A percentile compares a stretch with the other conserved stretches of the same genome.
These are phyloP conservation scores for Orbilia blumenaviensis DNA, from an alignment of 2,329 filamentous ascomycete genomes.

Conservation along the genomic window DNA sequence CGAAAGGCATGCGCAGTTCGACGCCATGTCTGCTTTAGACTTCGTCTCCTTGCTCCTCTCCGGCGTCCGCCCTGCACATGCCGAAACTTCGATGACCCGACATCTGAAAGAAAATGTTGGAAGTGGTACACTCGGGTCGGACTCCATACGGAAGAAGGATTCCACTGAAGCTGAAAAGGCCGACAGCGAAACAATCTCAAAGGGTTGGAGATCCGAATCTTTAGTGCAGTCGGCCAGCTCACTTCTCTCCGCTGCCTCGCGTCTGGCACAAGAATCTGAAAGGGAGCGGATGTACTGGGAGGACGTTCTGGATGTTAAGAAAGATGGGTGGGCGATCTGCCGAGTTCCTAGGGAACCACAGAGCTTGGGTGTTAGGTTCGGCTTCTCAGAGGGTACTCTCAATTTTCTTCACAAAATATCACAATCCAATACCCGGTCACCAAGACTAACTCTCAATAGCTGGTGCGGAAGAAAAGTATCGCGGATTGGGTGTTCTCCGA, in stretches of 20 bases:
- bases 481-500: slow-evolving; percentile 81
- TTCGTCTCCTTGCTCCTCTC: slow-evolving; percentile 83
- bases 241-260: slow-evolving; percentile 74
- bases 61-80: slow-evolving; percentile 78
- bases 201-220: slow-evolving; percentile 76
- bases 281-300: slow-evolving; percentile 89
- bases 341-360: slow-evolving; percentile 77
- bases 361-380: slow-evolving; percentile 84
- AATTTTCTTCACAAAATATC: background rate
- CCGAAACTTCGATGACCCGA: slow-evolving; percentile 74
- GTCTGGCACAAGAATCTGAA: slow-evolving; percentile 78
- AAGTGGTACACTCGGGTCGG: slow-evolving; percentile 76
- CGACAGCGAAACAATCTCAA: slow-evolving; percentile 56
- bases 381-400: slow-evolving; percentile 76
- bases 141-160: slow-evolving; percentile 71
- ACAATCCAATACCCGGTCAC: slow-evolving; percentile 57
- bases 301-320: slow-evolving; percentile 80
- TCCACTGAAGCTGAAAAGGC: slow-evolving; percentile 68
- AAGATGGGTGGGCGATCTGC: slow-evolving; percentile 86
- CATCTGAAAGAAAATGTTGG: slow-evolving; percentile 76
- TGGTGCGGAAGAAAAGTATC: slow-evolving; percentile 69
- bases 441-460: slow-evolving; percentile 60
- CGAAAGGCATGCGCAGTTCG: slow-evolving; percentile 66
- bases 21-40: slow-evolving; percentile 76
- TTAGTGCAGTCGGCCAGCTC: slow-evolving; percentile 78